phyloP scores from a whole-genome alignment of 371 early-diverging fungal species.

The Mortierella polycephala region DNA sequence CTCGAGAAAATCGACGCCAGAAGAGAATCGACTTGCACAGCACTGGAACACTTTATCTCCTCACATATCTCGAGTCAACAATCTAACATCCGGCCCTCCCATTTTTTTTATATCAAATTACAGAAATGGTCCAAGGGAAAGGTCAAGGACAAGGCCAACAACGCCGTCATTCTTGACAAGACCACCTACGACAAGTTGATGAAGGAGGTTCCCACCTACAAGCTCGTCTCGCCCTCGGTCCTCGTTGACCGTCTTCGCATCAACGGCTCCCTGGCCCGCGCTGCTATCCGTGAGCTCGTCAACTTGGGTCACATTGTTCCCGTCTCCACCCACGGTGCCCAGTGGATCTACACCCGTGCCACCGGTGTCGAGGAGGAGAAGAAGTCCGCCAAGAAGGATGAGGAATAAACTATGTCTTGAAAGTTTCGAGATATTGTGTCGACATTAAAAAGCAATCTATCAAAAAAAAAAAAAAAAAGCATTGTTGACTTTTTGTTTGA shows the following conservation, averaged over 20 bases:
- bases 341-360: conserved; percentile 96
- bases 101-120: neutral
- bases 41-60: too few relatives aligned
- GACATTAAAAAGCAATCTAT: too few relatives aligned
- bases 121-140: conserved; percentile 68
- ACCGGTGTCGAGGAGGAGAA: conserved; percentile 78
- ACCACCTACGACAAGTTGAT: conserved; percentile 63
- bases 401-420: conserved; percentile 27
- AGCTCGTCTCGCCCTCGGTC: conserved; percentile 97
- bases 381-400: conserved; percentile 54
- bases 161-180: conserved; percentile 66
- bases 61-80: neutral
- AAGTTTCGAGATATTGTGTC: too few relatives aligned
- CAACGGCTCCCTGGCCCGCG: conserved; percentile 97
- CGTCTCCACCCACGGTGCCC: conserved; percentile 89
- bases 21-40: too few relatives aligned
- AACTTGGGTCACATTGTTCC: conserved; percentile 91
- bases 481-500: too few relatives aligned
- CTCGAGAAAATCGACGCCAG: too few relatives aligned
- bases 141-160: conserved; percentile 66
- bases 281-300: conserved; percentile 93
- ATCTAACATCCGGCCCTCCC: neutral
- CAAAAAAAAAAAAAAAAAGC: too few relatives aligned
- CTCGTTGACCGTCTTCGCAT: conserved; percentile 98
- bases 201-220: conserved; percentile 99